These are phyloP conservation scores for Apiotrichum siamense DNA, from an alignment of 1,284 basidiomycete species.

Conservation along the genomic window DNA sequence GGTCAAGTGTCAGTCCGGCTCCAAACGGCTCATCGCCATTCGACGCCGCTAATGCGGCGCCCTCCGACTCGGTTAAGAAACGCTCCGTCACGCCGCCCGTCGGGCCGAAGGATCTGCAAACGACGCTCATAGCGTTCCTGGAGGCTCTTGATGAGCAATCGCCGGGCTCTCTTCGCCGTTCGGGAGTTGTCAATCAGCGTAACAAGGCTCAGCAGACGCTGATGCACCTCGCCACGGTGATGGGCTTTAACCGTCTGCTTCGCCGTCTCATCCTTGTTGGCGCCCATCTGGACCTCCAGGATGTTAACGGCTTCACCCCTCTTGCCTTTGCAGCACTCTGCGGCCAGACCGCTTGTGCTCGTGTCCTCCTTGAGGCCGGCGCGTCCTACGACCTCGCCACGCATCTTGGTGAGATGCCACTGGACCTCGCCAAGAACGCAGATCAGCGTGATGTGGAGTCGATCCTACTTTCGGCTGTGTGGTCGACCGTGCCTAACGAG, in stretches of 20 bases:
- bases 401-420: slow-evolving; percentile 67
- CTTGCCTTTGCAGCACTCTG: slow-evolving; percentile 77
- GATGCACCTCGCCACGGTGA: slow-evolving; percentile 77
- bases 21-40: slow-evolving; percentile 15
- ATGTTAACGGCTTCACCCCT: slow-evolving; percentile 84
- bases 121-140: slow-evolving; percentile 70
- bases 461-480: slow-evolving; percentile 44
- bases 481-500: slow-evolving; percentile 27
- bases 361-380: slow-evolving; percentile 66
- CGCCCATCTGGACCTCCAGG: slow-evolving; percentile 74
- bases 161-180: slow-evolving; percentile 45
- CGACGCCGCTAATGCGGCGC: slow-evolving; percentile 11
- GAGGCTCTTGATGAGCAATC: slow-evolving; percentile 31
- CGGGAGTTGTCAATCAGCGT: slow-evolving; percentile 59
- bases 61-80: slow-evolving; percentile 41
- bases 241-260: slow-evolving; percentile 69
- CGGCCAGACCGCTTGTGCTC: slow-evolving; percentile 61
- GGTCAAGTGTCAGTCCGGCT: slow-evolving; percentile 27
- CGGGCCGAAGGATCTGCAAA: slow-evolving; percentile 55
- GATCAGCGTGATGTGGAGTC: slow-evolving; percentile 51
- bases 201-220: slow-evolving; percentile 67
- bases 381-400: slow-evolving; percentile 73
- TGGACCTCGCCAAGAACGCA: slow-evolving; percentile 64
- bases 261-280: slow-evolving; percentile 65
- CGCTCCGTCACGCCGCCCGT: slow-evolving; percentile 51